phyloP scores from a whole-genome alignment of 1,284 basidiomycete genomes.

The Sanghuangporus baumii region DNA sequence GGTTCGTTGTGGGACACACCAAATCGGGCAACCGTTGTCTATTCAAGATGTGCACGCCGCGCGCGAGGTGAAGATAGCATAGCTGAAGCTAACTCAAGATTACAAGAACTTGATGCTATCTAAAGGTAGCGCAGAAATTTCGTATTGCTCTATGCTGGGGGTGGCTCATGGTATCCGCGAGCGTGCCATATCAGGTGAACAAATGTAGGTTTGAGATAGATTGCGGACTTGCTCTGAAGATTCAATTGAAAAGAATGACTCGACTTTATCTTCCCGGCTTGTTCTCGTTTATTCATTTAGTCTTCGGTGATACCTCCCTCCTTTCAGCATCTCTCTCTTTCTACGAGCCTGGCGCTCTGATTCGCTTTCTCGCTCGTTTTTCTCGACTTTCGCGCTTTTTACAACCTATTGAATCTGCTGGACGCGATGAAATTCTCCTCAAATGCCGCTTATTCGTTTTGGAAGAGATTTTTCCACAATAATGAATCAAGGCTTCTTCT shows the following conservation, averaged over 20 bases:
- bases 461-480: conserved; percentile 6
- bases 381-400: not conserved
- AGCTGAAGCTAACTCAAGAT: not conserved
- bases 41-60: not conserved
- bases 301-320: not conserved
- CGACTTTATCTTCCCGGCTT: not conserved
- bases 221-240: not conserved
- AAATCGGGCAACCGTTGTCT: not conserved
- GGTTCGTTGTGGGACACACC: not conserved
- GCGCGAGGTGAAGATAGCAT: not conserved
- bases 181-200: not conserved
- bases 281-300: not conserved
- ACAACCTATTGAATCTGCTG: not conserved
- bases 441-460: not conserved
- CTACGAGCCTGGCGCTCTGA: not conserved
- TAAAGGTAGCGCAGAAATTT: not conserved
- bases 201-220: not conserved
- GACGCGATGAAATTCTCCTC: not conserved
- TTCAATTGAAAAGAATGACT: not conserved
- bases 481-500: not conserved
- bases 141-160: not conserved
- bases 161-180: not conserved
- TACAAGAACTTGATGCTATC: not conserved
- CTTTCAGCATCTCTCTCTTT: not conserved
- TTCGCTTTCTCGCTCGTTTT: not conserved